Evolutionary conservation across 2,329 filamentous ascomycete species (phyloP).

Genomic region (Teratosphaeria viscida): DNA sequence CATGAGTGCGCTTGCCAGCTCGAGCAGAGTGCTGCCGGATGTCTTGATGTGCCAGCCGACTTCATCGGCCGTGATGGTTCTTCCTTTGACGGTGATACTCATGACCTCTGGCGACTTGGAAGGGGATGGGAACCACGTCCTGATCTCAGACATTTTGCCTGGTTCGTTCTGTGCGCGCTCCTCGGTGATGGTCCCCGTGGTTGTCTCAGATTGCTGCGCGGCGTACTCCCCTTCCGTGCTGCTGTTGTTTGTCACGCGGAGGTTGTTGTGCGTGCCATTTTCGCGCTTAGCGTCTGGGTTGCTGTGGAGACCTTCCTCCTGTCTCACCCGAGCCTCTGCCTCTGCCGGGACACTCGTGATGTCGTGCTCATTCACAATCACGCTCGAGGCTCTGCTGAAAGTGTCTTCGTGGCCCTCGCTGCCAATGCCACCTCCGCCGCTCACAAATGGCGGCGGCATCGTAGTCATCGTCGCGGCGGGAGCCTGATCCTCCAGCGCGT

Average conservation of each 20-base stretch:
- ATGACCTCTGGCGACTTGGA: not conserved
- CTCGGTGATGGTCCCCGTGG: not conserved
- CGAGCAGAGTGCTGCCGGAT: not conserved
- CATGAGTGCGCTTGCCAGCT: not conserved
- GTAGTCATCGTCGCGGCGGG: not conserved
- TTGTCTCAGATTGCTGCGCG: not conserved
- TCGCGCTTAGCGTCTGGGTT: not conserved
- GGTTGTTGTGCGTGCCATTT: not conserved
- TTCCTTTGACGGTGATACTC: not conserved
- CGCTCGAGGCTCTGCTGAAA: not conserved
- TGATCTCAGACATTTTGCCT: not conserved
- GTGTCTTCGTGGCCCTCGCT: not conserved
- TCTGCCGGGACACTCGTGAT: not conserved
- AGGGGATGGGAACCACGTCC: not conserved
- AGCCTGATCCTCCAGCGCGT: not conserved
- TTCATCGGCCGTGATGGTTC: not conserved
- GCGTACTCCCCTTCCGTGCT: not conserved
- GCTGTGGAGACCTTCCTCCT: not conserved
- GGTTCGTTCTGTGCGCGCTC: not conserved
- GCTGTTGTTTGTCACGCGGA: not conserved
- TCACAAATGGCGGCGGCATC: not conserved
- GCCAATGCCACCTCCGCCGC: not conserved
- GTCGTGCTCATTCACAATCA: not conserved
- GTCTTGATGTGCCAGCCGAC: not conserved
- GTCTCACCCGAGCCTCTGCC: not conserved